Percentiles rank a stretch among this genome's conserved stretches.
phyloP scores from a whole-genome alignment of 2,329 filamentous ascomycete genomes.

The Chalaropsis ovoidea region DNA sequence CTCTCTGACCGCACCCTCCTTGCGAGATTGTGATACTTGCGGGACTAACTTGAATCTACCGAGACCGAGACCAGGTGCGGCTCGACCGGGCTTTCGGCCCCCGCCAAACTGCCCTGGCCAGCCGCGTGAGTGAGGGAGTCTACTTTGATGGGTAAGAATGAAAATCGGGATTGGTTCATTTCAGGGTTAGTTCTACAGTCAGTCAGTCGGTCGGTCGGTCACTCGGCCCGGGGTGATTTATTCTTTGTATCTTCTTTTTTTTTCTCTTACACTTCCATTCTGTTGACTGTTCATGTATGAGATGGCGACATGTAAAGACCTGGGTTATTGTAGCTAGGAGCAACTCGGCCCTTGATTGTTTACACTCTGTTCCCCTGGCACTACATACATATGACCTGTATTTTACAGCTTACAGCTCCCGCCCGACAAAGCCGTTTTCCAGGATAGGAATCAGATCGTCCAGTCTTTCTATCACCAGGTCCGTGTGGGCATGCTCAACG shows the following conservation, averaged over 20 bases:
- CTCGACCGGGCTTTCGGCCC: background rate
- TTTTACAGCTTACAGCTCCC: background rate
- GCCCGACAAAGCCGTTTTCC: conserved; percentile 61
- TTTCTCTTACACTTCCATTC: conserved; percentile 14
- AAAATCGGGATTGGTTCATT: conserved; percentile 7
- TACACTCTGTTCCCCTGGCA: too few relatives aligned
- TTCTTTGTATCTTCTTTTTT: conserved; percentile 13
- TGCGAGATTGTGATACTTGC: too few relatives aligned
- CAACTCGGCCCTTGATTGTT: background rate
- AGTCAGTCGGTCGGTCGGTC: background rate
- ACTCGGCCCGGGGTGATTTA: background rate
- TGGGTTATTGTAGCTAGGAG: background rate
- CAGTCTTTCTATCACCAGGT: conserved; percentile 58
- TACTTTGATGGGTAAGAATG: background rate
- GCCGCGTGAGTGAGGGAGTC: background rate
- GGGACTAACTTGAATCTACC: background rate
- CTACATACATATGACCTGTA: background rate
- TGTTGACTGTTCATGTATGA: conserved; percentile 12
- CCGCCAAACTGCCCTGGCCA: background rate
- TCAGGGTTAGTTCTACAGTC: conserved; percentile 10
- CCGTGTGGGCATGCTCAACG: conserved; percentile 62
- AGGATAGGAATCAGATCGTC: conserved; percentile 69
- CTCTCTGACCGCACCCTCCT: background rate
- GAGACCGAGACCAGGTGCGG: background rate
- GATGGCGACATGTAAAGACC: conserved; percentile 19